A percentile compares a stretch with the other conserved stretches of the same genome.
Conservation (phyloP, 2,329 filamentous ascomycete genomes). For the Colletotrichum brevisporum region DNA sequence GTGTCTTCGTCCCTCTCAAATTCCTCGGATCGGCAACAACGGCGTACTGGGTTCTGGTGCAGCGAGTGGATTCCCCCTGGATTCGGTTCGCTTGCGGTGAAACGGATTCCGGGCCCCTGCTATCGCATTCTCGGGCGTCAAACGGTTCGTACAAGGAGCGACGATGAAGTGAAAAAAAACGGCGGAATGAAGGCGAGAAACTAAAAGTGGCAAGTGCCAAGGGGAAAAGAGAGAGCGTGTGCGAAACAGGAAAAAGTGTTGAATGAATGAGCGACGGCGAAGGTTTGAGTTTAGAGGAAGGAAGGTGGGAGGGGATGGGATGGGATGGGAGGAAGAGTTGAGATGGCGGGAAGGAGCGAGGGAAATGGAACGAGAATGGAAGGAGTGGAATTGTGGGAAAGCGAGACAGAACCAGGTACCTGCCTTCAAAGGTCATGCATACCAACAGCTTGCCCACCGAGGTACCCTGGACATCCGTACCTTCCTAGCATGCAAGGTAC, state of each 20-base stretch:
- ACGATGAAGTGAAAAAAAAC: slow-evolving; percentile 16
- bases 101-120: slow-evolving; percentile 34
- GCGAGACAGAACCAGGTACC: neutral
- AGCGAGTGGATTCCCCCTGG: slow-evolving; percentile 38
- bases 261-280: slow-evolving; percentile 11
- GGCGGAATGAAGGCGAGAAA: slow-evolving; percentile 8
- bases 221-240: neutral
- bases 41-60: slow-evolving; percentile 18
- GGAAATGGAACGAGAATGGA: slow-evolving; percentile 21
- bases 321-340: slow-evolving; percentile 1
- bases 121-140: slow-evolving; percentile 26
- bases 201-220: slow-evolving; percentile 20
- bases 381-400: slow-evolving; percentile 26
- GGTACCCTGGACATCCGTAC: neutral
- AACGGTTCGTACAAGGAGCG: slow-evolving; percentile 36
- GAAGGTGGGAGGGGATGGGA: neutral
- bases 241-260: neutral
- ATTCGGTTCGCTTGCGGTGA: slow-evolving; percentile 36
- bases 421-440: neutral
- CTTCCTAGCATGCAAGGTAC: neutral
- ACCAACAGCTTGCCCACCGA: no score
- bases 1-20: slow-evolving; percentile 10
- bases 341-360: slow-evolving; percentile 14
- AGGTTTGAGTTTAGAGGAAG: slow-evolving; percentile 10
- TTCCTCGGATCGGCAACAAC: slow-evolving; percentile 10